Evolutionary conservation across 2,329 filamentous ascomycete genomes (phyloP).

Genomic region (Lasiodiplodia gonubiensis): DNA sequence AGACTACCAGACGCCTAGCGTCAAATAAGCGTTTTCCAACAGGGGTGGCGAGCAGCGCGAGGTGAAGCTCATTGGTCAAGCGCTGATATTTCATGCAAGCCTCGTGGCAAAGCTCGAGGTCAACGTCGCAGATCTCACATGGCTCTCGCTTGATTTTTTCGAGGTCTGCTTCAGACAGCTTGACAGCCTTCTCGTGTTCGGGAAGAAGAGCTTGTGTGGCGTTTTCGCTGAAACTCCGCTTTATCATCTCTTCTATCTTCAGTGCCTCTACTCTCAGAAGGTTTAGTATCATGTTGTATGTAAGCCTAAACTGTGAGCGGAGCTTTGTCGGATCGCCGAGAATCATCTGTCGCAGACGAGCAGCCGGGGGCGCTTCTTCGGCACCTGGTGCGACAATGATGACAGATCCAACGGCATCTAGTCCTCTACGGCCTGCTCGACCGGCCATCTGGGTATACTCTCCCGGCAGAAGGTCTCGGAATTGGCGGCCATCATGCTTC

Average conservation of each 20-base stretch:
- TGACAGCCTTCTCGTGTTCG: conserved; percentile 94
- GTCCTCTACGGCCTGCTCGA: conserved; percentile 86
- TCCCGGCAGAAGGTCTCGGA: conserved; percentile 87
- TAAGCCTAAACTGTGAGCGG: conserved; percentile 92
- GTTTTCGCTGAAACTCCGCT: conserved; percentile 98
- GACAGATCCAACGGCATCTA: conserved; percentile 91
- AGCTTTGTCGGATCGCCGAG: conserved; percentile 94
- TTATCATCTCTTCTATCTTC: conserved; percentile 99
- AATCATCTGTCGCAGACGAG: conserved; percentile 88
- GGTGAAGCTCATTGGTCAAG: conserved; percentile 80
- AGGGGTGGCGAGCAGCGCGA: conserved; percentile 77
- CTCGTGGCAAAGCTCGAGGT: conserved; percentile 80
- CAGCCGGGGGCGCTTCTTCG: conserved; percentile 86
- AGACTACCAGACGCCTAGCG: conserved; percentile 78
- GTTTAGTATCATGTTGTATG: conserved; percentile 99
- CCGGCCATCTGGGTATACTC: conserved; percentile 99
- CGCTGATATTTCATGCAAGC: conserved; percentile 80
- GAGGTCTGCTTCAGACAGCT: conserved; percentile 87
- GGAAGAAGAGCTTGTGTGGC: conserved; percentile 92
- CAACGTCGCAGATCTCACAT: conserved; percentile 79
- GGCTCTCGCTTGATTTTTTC: conserved; percentile 86
- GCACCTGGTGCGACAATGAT: conserved; percentile 84
- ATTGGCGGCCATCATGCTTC: conserved; percentile 92
- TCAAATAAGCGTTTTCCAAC: conserved; percentile 81
- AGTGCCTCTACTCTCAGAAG: conserved; percentile 91